A percentile compares a stretch with the other conserved stretches of the same genome.
phyloP scores from a whole-genome alignment of 495 filamentous ascomycete species.

The Aspergillus coremiiformis region DNA sequence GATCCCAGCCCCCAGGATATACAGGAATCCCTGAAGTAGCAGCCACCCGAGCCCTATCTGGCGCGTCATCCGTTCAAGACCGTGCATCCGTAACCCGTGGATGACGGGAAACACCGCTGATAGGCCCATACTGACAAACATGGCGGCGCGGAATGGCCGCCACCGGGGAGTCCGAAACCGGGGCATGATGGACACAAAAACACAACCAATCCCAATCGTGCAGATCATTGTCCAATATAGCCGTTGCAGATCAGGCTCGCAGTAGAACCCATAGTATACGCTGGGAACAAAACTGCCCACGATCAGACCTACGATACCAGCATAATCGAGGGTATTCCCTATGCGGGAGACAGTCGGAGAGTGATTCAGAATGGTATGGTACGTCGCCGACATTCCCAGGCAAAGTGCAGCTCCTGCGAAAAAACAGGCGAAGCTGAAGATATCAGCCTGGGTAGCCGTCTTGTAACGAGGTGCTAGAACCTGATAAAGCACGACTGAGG shows the following conservation, averaged over 20 bases:
- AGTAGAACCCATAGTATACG: slow-evolving; percentile 81
- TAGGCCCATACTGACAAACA: slow-evolving; percentile 86
- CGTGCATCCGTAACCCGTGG: slow-evolving; percentile 63
- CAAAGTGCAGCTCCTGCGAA: slow-evolving; percentile 69
- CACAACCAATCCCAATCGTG: slow-evolving; percentile 65
- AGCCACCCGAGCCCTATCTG: slow-evolving; percentile 81
- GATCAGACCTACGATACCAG: slow-evolving; percentile 84
- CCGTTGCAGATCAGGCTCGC: slow-evolving; percentile 50
- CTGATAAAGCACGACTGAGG: slow-evolving; percentile 37
- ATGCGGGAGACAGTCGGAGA: slow-evolving; percentile 49
- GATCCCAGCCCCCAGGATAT: slow-evolving; percentile 76
- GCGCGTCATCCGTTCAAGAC: slow-evolving; percentile 47
- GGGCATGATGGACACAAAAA: slow-evolving; percentile 66
- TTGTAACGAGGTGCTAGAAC: slow-evolving; percentile 58
- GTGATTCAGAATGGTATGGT: slow-evolving; percentile 65
- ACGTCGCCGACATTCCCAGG: slow-evolving; percentile 79
- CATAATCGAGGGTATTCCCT: slow-evolving; percentile 77
- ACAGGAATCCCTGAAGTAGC: slow-evolving; percentile 69
- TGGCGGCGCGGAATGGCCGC: slow-evolving; percentile 77
- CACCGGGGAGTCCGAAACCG: slow-evolving; percentile 73
- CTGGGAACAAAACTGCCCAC: slow-evolving; percentile 81
- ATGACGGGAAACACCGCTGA: slow-evolving; percentile 75
- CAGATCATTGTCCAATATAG: slow-evolving; percentile 77
- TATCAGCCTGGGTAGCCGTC: slow-evolving; percentile 55
- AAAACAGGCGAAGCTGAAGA: slow-evolving; percentile 68